Conservation (phyloP, 2,329 filamentous ascomycete species). For the Cordyceps cateniannulata region DNA sequence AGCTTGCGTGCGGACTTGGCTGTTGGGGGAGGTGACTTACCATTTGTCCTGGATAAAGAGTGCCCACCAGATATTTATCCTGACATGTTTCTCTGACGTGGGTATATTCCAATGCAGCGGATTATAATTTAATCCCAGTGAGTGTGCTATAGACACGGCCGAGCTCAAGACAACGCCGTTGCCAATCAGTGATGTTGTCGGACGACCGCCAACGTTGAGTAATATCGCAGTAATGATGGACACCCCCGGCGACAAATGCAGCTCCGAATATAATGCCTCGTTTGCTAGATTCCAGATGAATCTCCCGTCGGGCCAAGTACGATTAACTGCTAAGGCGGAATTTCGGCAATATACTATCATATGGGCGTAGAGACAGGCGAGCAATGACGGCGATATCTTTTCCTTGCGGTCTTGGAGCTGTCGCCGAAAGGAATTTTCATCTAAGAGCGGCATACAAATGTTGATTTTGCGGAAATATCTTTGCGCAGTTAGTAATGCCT, state of each 20-base stretch:
- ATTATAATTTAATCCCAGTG: constrained; percentile 48
- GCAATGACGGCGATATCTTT: constrained; percentile 47
- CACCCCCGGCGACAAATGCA: constrained; percentile 51
- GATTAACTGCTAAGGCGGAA: constrained; percentile 29
- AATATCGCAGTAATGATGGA: constrained; percentile 52
- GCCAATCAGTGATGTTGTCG: constrained; percentile 53
- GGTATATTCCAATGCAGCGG: constrained; percentile 48
- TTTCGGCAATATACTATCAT: constrained; percentile 52
- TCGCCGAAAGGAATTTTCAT: constrained; percentile 45
- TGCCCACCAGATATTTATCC: constrained; percentile 52
- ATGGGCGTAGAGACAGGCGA: constrained; percentile 53
- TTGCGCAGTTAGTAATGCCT: background rate
- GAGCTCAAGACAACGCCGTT: constrained; percentile 46
- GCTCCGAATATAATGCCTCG: constrained; percentile 53
- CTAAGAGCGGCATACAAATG: constrained; percentile 54
- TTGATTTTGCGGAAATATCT: constrained; percentile 52
- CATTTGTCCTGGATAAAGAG: constrained; percentile 49
- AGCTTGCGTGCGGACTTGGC: too few species aligned
- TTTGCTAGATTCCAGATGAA: constrained; percentile 58
- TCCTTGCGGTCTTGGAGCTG: constrained; percentile 39
- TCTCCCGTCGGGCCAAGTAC: constrained; percentile 43
- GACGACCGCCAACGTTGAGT: constrained; percentile 53
- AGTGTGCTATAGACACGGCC: constrained; percentile 46
- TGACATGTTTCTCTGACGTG: constrained; percentile 40
- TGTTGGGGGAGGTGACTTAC: constrained; percentile 31